Conservation (phyloP, 2,329 filamentous ascomycete species). For the Phialophora tarda region DNA sequence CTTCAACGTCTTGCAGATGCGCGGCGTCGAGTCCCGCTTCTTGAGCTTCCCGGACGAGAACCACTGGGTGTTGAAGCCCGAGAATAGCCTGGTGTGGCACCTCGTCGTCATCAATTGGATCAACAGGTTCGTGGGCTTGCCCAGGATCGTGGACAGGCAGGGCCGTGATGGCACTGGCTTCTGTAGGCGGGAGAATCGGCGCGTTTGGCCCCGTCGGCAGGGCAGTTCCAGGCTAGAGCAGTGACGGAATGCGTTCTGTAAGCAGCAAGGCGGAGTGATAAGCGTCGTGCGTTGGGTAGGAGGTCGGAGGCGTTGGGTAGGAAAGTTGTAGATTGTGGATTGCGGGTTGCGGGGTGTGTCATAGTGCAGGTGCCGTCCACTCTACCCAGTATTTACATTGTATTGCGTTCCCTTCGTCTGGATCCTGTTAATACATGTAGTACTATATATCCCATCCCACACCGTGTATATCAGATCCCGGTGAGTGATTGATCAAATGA, state of each 20-base stretch:
- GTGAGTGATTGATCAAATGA: not conserved
- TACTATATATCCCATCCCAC: not conserved
- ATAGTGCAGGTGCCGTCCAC: not conserved
- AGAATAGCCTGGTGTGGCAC: constrained; percentile 92
- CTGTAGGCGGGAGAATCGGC: constrained; percentile 26
- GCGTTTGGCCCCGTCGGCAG: constrained; percentile 3
- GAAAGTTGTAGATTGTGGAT: too few species aligned
- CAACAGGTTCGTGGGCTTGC: constrained; percentile 62
- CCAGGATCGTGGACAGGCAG: constrained; percentile 49
- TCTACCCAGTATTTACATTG: too few species aligned
- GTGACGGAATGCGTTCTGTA: not conserved
- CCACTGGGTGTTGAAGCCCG: constrained; percentile 86
- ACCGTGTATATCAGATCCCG: not conserved
- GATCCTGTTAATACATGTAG: not conserved
- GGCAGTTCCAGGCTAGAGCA: constrained; percentile 29
- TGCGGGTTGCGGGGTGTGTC: too few species aligned
- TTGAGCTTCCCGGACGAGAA: constrained; percentile 81
- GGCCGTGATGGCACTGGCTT: constrained; percentile 37
- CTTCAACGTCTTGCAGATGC: constrained; percentile 82
- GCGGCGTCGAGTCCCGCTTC: constrained; percentile 75
- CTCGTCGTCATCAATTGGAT: constrained; percentile 81
- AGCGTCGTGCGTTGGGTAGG: too few species aligned
- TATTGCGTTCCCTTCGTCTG: not conserved
- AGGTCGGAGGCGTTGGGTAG: too few species aligned
- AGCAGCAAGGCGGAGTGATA: not conserved